Conservation (phyloP, 2,329 filamentous ascomycete species). For the Colletotrichum ledebouriae region DNA sequence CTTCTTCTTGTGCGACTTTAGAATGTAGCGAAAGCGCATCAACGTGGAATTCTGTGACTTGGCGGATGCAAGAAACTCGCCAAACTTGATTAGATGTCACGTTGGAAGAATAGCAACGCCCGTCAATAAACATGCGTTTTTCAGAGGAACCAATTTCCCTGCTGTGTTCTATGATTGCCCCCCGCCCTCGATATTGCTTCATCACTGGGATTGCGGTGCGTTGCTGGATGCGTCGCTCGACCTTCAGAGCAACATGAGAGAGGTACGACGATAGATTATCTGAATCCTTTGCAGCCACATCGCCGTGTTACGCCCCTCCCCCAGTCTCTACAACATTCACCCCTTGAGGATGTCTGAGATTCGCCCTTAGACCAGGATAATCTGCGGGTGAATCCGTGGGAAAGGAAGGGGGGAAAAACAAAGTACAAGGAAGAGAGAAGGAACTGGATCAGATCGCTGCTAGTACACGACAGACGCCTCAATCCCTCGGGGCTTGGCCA, state of each 20-base stretch:
- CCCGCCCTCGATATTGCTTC: conserved; percentile 18
- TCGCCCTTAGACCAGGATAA: conserved; percentile 11
- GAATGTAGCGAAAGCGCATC: conserved; percentile 1
- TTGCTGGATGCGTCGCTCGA: conserved; percentile 1
- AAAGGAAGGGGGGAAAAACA: neutral
- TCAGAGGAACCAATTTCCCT: neutral
- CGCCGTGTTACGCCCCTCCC: neutral
- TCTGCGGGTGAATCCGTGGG: conserved; percentile 28
- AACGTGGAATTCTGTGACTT: conserved; percentile 1
- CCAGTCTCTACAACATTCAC: conserved; percentile 7
- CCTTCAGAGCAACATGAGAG: neutral
- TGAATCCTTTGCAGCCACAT: neutral
- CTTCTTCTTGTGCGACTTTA: conserved; percentile 6
- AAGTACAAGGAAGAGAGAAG: conserved; percentile 27
- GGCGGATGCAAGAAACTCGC: conserved; percentile 9
- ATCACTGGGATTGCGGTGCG: neutral
- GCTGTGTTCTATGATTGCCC: neutral
- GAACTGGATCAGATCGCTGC: conserved; percentile 26
- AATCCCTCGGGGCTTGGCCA: conserved; percentile 36
- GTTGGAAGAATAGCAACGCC: neutral
- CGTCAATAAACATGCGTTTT: neutral
- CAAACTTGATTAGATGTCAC: conserved; percentile 29
- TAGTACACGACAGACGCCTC: conserved; percentile 37
- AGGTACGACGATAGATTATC: neutral
- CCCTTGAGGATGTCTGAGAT: conserved; percentile 21